These are phyloP conservation scores for Psilocybe azurescens DNA, from an alignment of 768 basidiomycete species.

Conservation along the genomic window DNA sequence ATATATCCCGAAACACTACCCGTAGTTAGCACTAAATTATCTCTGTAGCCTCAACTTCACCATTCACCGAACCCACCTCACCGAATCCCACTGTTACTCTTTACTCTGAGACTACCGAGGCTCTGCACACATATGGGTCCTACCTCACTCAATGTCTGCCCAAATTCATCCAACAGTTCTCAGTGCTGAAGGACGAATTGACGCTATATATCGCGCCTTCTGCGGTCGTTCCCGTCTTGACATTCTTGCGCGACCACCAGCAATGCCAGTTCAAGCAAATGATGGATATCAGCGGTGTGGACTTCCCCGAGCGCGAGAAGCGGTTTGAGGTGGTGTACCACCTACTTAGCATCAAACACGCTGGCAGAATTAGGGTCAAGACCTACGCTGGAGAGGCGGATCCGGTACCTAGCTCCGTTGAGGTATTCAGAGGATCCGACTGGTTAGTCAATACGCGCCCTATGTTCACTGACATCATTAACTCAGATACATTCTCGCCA, in stretches of 20 bases:
- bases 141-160: slow-evolving; percentile 93
- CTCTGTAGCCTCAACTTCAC: slow-evolving; percentile 64
- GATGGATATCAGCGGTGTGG: slow-evolving; percentile 95
- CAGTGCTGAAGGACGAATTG: slow-evolving; percentile 94
- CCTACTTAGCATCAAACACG: slow-evolving; percentile 79
- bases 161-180: slow-evolving; percentile 98
- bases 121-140: slow-evolving; percentile 90
- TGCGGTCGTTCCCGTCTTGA: slow-evolving; percentile 82
- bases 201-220: slow-evolving; percentile 86
- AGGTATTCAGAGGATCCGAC: slow-evolving; percentile 89
- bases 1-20: slow-evolving; percentile 16
- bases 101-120: slow-evolving; percentile 75
- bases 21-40: slow-evolving; percentile 16
- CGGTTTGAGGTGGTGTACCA: slow-evolving; percentile 98
- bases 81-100: slow-evolving; percentile 81
- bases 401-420: slow-evolving; percentile 82
- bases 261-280: slow-evolving; percentile 93
- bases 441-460: slow-evolving; percentile 58
- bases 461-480: not conserved
- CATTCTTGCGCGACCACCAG: slow-evolving; percentile 93
- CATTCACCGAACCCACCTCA: slow-evolving; percentile 90
- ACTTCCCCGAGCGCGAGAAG: slow-evolving; percentile 92
- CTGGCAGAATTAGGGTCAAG: slow-evolving; percentile 92
- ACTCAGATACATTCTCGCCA: not conserved
- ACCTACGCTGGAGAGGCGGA: slow-evolving; percentile 95